These are phyloP conservation scores for Schizopora paradoxa DNA, from an alignment of 1,284 basidiomycete species.

Conservation along the genomic window DNA sequence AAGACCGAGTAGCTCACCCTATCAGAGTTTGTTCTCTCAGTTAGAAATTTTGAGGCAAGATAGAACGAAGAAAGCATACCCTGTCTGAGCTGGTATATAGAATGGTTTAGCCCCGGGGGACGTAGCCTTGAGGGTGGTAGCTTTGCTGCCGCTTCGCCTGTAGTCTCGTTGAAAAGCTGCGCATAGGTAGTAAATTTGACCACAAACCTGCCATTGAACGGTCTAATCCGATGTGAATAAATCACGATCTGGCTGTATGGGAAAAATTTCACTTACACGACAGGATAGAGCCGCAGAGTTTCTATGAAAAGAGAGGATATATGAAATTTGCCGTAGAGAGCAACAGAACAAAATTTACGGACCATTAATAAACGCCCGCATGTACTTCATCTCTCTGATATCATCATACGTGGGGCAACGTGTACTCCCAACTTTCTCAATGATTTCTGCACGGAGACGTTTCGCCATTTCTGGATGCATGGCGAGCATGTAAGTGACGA, in stretches of 20 bases:
- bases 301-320: slow-evolving; percentile 18
- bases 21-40: slow-evolving; percentile 18
- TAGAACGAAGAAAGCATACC: slow-evolving; percentile 20
- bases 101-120: slow-evolving; percentile 27
- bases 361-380: slow-evolving; percentile 33
- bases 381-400: slow-evolving; percentile 33
- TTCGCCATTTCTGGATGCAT: slow-evolving; percentile 32
- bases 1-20: slow-evolving; percentile 31
- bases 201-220: slow-evolving; percentile 26
- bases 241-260: not conserved
- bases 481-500: slow-evolving; percentile 37
- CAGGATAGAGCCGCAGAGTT: slow-evolving; percentile 28
- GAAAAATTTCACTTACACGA: slow-evolving; percentile 22
- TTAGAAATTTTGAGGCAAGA: not conserved
- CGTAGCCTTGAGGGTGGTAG: slow-evolving; percentile 27
- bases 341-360: slow-evolving; percentile 1
- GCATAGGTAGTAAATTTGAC: not conserved
- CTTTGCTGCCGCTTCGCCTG: slow-evolving; percentile 34
- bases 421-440: slow-evolving; percentile 30
- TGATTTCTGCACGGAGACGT: slow-evolving; percentile 38
- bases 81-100: slow-evolving; percentile 30
- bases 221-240: slow-evolving; percentile 17
- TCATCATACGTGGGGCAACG: slow-evolving; percentile 36
- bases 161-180: slow-evolving; percentile 25
- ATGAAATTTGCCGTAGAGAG: no score